Evolutionary conservation across 495 filamentous ascomycete genomes (phyloP).

Genomic region (Aspergillus avenaceus): DNA sequence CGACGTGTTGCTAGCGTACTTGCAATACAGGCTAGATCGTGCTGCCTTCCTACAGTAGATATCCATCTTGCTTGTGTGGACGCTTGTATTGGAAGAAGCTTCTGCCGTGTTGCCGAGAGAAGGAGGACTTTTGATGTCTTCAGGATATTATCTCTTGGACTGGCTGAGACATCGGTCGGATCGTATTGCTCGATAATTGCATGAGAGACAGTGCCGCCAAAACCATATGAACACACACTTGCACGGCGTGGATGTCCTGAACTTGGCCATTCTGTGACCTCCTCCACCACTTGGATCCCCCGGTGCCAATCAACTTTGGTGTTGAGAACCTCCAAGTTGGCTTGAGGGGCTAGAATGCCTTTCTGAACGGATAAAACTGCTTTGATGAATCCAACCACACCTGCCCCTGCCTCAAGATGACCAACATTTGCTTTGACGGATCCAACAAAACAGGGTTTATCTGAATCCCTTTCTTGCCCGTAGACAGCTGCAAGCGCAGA

Average conservation of each 20-base stretch:
- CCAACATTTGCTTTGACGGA: conserved; percentile 42
- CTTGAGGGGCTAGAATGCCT: conserved; percentile 28
- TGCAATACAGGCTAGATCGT: conserved; percentile 15
- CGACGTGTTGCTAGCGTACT: conserved; percentile 20
- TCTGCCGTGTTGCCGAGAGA: conserved; percentile 29
- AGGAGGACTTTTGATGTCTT: conserved; percentile 15
- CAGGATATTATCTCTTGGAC: background rate
- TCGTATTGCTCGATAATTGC: background rate
- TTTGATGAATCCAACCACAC: conserved; percentile 37
- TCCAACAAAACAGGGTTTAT: conserved; percentile 21
- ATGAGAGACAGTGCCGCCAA: background rate
- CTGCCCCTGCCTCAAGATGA: conserved; percentile 43
- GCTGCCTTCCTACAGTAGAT: background rate
- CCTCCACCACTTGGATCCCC: background rate
- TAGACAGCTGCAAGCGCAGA: conserved; percentile 26
- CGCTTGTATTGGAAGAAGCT: conserved; percentile 17
- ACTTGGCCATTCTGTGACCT: conserved; percentile 19
- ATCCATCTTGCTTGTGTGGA: background rate
- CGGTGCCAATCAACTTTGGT: conserved; percentile 14
- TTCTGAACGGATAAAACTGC: conserved; percentile 27
- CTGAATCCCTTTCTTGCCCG: background rate
- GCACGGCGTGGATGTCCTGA: background rate
- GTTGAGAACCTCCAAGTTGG: conserved; percentile 30
- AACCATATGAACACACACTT: conserved; percentile 1
- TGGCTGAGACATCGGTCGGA: no score